Evolutionary conservation across 2,329 filamentous ascomycete genomes (phyloP), one percentile per base, ranked within the genome.

Genomic region (Setomelanomma holmii): DNA sequence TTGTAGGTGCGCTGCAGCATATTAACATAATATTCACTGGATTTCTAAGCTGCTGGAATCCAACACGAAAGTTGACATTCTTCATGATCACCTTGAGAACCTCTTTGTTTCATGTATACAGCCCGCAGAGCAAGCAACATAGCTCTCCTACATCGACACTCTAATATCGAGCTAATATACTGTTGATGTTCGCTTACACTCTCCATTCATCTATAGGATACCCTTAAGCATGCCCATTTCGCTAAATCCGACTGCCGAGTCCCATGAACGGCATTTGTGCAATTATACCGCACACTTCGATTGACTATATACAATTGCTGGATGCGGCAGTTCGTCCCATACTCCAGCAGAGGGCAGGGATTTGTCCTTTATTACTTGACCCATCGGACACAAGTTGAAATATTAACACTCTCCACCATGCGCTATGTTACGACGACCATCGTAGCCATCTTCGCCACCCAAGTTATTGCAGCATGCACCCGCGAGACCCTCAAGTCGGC

Each of bases 401-500:
- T n/a, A 21, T 23, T 12, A 40, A 34, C 5, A 17, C 16, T 19
- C 5, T 39, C 33, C 19, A 53, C 0, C 17, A 60, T 60, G 57
- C 49, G 16, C 16, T 44, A 14, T 35, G 17, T 51, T 23, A 34
- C 42, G 5, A 22, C 33, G n/a, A 19, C 34, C 27, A 1, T 56
- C 16, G 2, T 40, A 27, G 10, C 24, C 40, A 10, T 43, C 19
- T 45, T 67, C 19, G 33, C 43, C 8, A 44, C 55, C n/a, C 53
- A 44, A n/a, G 35, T 54, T 4, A 52, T 50, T 4, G 58, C 64
- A 38, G 56, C 60, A 50, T 69, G 67, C 45, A 68, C 60, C 5
- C 59, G 54, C 33, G 58, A 59, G 8, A 34, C 40, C 36, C 61
- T 70, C 35, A 56, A 55, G 39, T 49, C 54, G 16, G 43, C 61